Conservation (phyloP, 1,284 basidiomycete genomes). For the Pseudozyma sp. region DNA sequence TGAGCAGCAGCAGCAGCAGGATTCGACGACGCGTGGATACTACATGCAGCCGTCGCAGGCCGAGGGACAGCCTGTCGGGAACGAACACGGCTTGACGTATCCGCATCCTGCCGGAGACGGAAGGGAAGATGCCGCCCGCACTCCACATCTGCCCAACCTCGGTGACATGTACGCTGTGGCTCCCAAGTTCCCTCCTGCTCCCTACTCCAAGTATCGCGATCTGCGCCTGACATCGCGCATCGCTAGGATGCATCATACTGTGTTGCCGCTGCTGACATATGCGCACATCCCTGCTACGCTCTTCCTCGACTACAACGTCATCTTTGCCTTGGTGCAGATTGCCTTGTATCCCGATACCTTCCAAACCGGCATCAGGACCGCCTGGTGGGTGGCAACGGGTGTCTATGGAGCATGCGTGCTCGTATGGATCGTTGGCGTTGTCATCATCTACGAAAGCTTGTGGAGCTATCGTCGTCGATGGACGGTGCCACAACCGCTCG, state of each 20-base stretch:
- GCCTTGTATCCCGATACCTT: constrained; percentile 48
- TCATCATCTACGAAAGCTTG: constrained; percentile 47
- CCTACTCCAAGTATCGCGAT: constrained; percentile 16
- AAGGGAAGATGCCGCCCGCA: constrained; percentile 6
- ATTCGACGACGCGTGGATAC: constrained; percentile 4
- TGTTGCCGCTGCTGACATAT: constrained; percentile 42
- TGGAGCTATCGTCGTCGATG: constrained; percentile 37
- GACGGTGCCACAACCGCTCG: constrained; percentile 30
- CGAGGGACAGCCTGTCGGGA: not conserved
- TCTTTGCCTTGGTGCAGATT: constrained; percentile 65
- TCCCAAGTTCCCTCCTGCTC: constrained; percentile 32
- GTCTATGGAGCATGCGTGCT: constrained; percentile 41
- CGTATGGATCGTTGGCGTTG: constrained; percentile 47
- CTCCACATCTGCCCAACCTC: constrained; percentile 20
- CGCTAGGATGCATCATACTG: constrained; percentile 44
- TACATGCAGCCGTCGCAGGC: constrained; percentile 5
- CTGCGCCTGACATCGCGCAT: constrained; percentile 24
- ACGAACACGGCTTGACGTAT: constrained; percentile 3
- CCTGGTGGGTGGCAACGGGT: constrained; percentile 54
- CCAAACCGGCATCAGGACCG: constrained; percentile 16
- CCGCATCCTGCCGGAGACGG: not conserved
- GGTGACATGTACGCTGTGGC: constrained; percentile 24
- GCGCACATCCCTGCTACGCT: constrained; percentile 63
- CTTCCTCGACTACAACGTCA: constrained; percentile 67
- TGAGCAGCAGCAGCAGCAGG: constrained; percentile 1